phyloP scores from a whole-genome alignment of 1,284 basidiomycete genomes.

The Amylostereum areolatum region DNA sequence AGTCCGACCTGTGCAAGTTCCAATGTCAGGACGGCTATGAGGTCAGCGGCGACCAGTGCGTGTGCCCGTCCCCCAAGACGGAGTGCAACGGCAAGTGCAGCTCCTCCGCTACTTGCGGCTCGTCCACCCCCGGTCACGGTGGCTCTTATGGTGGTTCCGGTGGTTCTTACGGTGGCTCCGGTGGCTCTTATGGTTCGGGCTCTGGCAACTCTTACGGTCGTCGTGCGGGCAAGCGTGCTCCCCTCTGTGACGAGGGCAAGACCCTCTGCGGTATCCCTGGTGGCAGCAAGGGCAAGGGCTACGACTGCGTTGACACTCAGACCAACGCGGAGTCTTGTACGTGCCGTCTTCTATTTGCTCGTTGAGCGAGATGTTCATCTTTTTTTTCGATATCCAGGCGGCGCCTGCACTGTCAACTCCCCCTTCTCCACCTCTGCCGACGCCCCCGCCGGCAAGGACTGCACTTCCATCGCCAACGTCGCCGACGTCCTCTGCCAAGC shows the following conservation, averaged over 20 bases:
- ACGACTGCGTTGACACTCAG: conserved; percentile 4
- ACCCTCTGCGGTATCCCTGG: conserved; percentile 4
- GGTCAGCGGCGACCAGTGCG: conserved; percentile 5
- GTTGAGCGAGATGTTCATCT: too few relatives aligned
- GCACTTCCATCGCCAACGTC: conserved; percentile 6
- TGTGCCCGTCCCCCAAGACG: not conserved
- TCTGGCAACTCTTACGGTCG: not conserved
- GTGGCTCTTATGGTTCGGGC: too few relatives aligned
- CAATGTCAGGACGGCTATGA: conserved; percentile 14
- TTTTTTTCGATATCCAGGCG: not conserved
- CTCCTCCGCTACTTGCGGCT: conserved; percentile 1
- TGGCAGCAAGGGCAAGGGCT: not conserved
- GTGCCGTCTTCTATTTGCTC: not conserved
- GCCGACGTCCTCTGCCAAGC: conserved; percentile 2
- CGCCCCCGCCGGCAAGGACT: conserved; percentile 2
- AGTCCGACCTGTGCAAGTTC: conserved; percentile 11
- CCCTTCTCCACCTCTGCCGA: conserved; percentile 1
- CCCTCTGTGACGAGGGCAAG: conserved; percentile 1
- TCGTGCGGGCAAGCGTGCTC: not conserved
- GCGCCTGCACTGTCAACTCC: conserved; percentile 2
- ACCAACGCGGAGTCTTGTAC: conserved; percentile 5
- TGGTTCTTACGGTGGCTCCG: too few relatives aligned
- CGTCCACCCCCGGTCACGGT: not conserved
- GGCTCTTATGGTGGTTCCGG: not conserved
- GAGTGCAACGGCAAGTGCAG: conserved; percentile 7